Percentiles rank a stretch among this genome's conserved stretches.
These are phyloP conservation scores for Paramyrothecium roridum DNA, from an alignment of 2,329 filamentous ascomycete genomes.

Conservation along the genomic window DNA sequence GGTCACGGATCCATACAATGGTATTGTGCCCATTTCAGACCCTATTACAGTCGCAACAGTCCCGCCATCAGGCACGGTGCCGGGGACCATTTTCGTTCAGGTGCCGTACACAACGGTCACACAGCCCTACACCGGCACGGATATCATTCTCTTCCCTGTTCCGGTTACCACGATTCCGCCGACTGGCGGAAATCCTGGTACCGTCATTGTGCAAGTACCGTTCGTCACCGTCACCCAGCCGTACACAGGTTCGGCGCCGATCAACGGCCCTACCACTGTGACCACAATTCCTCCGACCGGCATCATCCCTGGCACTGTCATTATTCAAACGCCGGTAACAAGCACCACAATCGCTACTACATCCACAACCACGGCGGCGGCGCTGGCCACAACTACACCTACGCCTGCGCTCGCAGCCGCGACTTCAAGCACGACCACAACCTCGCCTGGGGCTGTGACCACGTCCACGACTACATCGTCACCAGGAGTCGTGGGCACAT, in stretches of 20 bases:
- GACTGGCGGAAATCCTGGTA: background rate
- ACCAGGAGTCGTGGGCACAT: too few relatives aligned
- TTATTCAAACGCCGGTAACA: background rate
- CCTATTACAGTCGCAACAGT: background rate
- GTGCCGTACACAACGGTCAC: background rate
- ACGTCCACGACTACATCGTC: too few relatives aligned
- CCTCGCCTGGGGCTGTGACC: too few relatives aligned
- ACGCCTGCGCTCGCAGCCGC: too few relatives aligned
- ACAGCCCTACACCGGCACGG: background rate
- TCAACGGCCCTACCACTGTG: background rate
- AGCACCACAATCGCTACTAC: background rate
- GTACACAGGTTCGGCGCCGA: background rate
- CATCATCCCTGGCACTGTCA: background rate
- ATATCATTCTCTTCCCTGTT: background rate
- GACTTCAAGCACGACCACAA: too few relatives aligned
- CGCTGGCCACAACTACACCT: background rate
- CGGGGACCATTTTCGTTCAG: background rate
- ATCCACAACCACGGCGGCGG: background rate
- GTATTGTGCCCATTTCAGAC: background rate
- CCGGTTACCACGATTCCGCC: background rate
- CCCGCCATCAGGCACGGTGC: background rate
- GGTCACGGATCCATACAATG: background rate
- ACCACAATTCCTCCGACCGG: background rate
- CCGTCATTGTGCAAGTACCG: background rate
- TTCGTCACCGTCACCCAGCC: background rate